A percentile compares a stretch with the other conserved stretches of the same genome.
These are phyloP conservation scores for Hortiboletus flavorubellus DNA, from an alignment of 768 basidiomycete species.

Conservation along the genomic window DNA sequence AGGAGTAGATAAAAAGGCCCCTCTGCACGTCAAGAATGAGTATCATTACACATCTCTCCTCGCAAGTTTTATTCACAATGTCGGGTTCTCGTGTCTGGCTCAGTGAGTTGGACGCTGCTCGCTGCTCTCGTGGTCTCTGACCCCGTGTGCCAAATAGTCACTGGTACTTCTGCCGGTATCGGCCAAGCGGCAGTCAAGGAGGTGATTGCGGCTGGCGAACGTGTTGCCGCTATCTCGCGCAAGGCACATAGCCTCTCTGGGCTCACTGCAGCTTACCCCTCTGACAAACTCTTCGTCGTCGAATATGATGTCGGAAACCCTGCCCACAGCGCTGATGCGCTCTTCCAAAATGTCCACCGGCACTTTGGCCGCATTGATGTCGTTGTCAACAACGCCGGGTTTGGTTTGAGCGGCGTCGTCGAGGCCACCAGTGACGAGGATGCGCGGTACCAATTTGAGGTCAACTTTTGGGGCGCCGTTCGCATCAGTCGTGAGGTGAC, in stretches of 20 bases:
- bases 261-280: slow-evolving; percentile 13
- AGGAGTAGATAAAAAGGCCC: slow-evolving; percentile 10
- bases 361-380: slow-evolving; percentile 33
- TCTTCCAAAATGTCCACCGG: slow-evolving; percentile 20
- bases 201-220: slow-evolving; percentile 25
- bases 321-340: slow-evolving; percentile 9
- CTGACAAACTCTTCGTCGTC: slow-evolving; percentile 26
- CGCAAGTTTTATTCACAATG: slow-evolving; percentile 6
- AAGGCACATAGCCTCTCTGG: slow-evolving; percentile 20
- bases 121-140: not conserved
- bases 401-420: slow-evolving; percentile 22
- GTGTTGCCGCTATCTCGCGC: slow-evolving; percentile 28
- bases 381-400: slow-evolving; percentile 35
- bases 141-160: slow-evolving; percentile 27
- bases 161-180: slow-evolving; percentile 40
- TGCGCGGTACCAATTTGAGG: slow-evolving; percentile 29
- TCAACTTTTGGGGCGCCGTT: slow-evolving; percentile 33
- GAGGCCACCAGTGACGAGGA: slow-evolving; percentile 26
- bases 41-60: not conserved
- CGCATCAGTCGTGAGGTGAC: slow-evolving; percentile 24
- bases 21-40: not conserved
- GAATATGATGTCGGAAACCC: slow-evolving; percentile 31
- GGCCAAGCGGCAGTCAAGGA: slow-evolving; percentile 32
- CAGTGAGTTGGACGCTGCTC: slow-evolving; percentile 4
- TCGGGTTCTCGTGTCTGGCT: slow-evolving; percentile 23